phyloP scores from a whole-genome alignment of 2,329 filamentous ascomycete genomes.

The Colletotrichum eleusines region DNA sequence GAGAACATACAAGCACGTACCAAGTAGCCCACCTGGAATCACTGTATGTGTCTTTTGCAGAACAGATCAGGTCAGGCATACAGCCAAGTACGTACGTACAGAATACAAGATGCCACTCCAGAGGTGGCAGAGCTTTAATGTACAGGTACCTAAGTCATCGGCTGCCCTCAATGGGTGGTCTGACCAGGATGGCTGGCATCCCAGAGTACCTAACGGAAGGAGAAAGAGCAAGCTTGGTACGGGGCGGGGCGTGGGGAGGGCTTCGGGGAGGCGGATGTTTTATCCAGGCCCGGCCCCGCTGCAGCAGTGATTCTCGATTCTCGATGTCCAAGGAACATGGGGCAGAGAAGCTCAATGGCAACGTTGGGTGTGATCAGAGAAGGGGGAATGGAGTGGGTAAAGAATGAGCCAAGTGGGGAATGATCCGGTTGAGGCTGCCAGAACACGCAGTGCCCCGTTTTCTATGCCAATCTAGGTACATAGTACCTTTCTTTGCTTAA shows the following conservation, averaged over 20 bases:
- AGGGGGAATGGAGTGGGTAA: neutral
- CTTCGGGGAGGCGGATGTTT: neutral
- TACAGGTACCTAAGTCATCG: neutral
- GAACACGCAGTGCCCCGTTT: conserved; percentile 3
- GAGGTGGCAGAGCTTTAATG: neutral
- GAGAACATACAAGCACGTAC: conserved; percentile 7
- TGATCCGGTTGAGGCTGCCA: conserved; percentile 27
- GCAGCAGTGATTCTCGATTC: conserved; percentile 3
- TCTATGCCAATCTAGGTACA: too few species aligned
- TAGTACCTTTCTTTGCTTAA: conserved; percentile 13
- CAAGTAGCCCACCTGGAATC: conserved; percentile 10
- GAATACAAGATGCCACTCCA: neutral
- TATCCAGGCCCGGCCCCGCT: neutral
- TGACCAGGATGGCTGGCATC: neutral
- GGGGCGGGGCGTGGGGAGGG: neutral
- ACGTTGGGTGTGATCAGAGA: neutral
- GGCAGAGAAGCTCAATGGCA: neutral
- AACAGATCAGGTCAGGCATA: neutral
- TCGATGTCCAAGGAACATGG: neutral
- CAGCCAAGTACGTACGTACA: neutral
- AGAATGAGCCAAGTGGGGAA: conserved; percentile 19
- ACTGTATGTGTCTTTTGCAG: conserved; percentile 3
- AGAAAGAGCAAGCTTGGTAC: neutral
- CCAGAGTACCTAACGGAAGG: neutral
- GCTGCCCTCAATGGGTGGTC: neutral